phyloP scores from a whole-genome alignment of 805 yeast genomes.

The Diddensiella transvaalensis region DNA sequence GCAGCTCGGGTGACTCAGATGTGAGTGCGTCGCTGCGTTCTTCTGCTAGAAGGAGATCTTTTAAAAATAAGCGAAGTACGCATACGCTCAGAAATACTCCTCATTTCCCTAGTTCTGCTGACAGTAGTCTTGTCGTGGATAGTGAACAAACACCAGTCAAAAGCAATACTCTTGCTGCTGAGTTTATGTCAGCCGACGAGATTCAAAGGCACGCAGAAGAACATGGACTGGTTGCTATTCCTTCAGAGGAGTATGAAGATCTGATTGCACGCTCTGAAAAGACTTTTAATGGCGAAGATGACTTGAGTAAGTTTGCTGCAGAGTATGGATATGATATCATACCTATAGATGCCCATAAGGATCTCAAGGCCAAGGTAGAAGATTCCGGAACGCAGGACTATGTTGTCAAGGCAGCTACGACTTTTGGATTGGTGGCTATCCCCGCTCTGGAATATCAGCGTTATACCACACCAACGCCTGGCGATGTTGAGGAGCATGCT shows the following conservation, averaged over 20 bases:
- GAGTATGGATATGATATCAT: slow-evolving; percentile 18
- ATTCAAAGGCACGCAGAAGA: slow-evolving; percentile 22
- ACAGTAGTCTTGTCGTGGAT: slow-evolving; percentile 6
- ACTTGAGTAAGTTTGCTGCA: slow-evolving; percentile 17
- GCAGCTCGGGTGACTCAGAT: slow-evolving; percentile 14
- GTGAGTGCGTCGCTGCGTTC: slow-evolving; percentile 6
- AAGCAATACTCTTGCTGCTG: slow-evolving; percentile 20
- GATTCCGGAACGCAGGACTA: slow-evolving; percentile 5
- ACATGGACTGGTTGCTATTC: slow-evolving; percentile 24
- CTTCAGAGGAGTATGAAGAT: slow-evolving; percentile 23
- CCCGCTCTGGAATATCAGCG: slow-evolving; percentile 18
- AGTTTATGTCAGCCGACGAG: slow-evolving; percentile 28
- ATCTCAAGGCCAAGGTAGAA: slow-evolving; percentile 9
- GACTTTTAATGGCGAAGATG: neutral
- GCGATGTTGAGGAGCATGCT: slow-evolving; percentile 11
- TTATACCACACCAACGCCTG: slow-evolving; percentile 1
- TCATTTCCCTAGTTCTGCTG: slow-evolving; percentile 6
- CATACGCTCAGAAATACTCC: slow-evolving; percentile 12
- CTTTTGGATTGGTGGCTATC: slow-evolving; percentile 19
- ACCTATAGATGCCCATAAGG: slow-evolving; percentile 9
- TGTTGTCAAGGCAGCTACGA: slow-evolving; percentile 9
- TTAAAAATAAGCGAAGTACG: slow-evolving; percentile 10
- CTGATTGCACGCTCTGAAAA: slow-evolving; percentile 13
- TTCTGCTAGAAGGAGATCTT: slow-evolving; percentile 11
- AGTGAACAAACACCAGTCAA: slow-evolving; percentile 5